Evolutionary conservation across 164 flowering plant species (phyloP), one percentile per base, ranked within the genome.

Genomic region (Aristolochia fimbriata): DNA sequence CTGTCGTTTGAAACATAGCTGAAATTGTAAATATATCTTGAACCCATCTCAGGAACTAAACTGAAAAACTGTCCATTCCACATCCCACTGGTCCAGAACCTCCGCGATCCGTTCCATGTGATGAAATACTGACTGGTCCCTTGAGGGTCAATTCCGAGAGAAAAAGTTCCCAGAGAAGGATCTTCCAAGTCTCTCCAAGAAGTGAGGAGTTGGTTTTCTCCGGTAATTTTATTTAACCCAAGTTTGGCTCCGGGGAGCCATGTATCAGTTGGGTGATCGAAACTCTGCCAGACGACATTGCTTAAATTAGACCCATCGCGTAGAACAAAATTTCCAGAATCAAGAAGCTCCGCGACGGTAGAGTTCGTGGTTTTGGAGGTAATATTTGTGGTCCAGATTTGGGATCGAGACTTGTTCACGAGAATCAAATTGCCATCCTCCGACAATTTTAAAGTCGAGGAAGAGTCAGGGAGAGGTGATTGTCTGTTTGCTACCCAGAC

Each of bases 401-500:
- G 56, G 17, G 19, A 16, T 8, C 47, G 12, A 7, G 61, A 4
- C 25, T 61, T 30, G 31, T 47, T 47, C 16, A 60, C 5, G 13
- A 67, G 60, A 21, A 67, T 64, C 37, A 67, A 27, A 16, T 55
- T 61, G 11, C 87, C 88, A 64, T 76, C 63, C 5, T 62, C 63
- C 15, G 58, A 48, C 41, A 78, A 30, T 53, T 48, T 67, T 0
- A 76, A 60, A 13, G 51, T 53, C 47, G 75, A 21, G 0, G 72
- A 50, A 54, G 24, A 25, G 24, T 37, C 61, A 57, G 63, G 21
- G 23, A 70, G 45, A 51, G 64, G 74, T 25, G n/a, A 17, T 0
- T 74, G 62, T 59, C 77, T 64, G 51, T 70, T 70, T 15, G 77
- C 74, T 9, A 70, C 67, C 71, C 77, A 74, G 57, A 68, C 67